Evolutionary conservation across 768 basidiomycete genomes (phyloP), one percentile per base, ranked within the genome.

Genomic region (Punctularia strigosozonata): DNA sequence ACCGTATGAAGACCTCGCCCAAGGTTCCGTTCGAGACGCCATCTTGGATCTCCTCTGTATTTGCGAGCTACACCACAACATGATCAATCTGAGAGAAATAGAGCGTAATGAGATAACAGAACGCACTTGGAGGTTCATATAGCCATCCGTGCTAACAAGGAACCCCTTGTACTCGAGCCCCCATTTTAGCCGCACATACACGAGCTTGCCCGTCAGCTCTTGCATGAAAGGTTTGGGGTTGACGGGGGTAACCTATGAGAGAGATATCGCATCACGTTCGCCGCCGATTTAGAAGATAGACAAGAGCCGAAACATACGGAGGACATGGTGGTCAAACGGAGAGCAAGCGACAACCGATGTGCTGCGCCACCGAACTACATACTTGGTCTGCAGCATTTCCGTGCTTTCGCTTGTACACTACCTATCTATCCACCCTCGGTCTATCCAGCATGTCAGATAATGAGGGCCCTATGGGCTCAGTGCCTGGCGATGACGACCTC

Each of bases 1-100:
- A 89, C 90, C 95, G 77, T 57, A 99, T 95, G 64, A 98, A 97
- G 31, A 99, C 91, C 63, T 99, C 95, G 47, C 95, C 95, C n/a
- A 99, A 67, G 1, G 91, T 81, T 24, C 95, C 95, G 45, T 87
- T 95, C 6, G 89, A 92, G 59, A 87, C 75, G 18, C 91, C 94
- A 50, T 95, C 87, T 58, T 97, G 91, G 50, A 83, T 94, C 58
- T 99, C 95, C 59, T 98, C 95, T 3, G 95, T 92, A 59, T 98
- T 98, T n/a, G 92, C 94, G 38, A 99, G 71, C 94, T 99, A 47
- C 4, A 41, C 31, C n/a, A 15, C 22, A 22, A 32, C n/a, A 33
- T 10, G 25, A 31, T 21, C 7, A 24, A 30, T 20, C 18, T 5
- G 12, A 14, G 25, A 25, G 36, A n/a, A 24, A 10, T 36, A 26